A percentile compares a stretch with the other conserved stretches of the same genome.
Evolutionary conservation across 164 flowering plant genomes (phyloP).

Genomic region (Tetracentron sinense): DNA sequence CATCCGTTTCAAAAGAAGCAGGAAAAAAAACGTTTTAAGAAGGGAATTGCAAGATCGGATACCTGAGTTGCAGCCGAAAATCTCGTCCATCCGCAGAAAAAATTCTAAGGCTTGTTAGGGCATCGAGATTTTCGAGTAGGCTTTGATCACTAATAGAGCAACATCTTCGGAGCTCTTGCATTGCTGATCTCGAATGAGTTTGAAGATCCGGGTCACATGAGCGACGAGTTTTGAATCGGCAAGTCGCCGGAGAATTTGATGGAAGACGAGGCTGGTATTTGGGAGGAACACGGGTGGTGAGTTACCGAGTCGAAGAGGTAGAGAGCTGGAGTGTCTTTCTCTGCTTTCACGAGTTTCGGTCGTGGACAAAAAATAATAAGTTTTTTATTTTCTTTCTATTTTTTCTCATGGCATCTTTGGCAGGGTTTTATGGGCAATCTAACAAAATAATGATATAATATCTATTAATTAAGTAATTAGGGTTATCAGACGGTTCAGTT

Average conservation of each 20-base stretch:
- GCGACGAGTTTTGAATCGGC: conserved; percentile 30
- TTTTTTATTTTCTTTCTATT: too few relatives aligned
- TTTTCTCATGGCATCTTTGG: too few relatives aligned
- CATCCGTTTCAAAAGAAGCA: conserved; percentile 43
- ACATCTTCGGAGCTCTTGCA: conserved; percentile 67
- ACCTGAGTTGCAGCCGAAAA: conserved; percentile 69
- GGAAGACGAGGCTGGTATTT: conserved; percentile 44
- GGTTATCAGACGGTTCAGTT: too few relatives aligned
- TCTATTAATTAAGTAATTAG: too few relatives aligned
- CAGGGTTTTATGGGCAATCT: too few relatives aligned
- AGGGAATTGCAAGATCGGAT: conserved; percentile 67
- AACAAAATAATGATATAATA: too few relatives aligned
- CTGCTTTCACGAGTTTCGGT: conserved; percentile 59
- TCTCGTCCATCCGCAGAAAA: conserved; percentile 52
- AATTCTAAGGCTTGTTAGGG: conserved; percentile 50
- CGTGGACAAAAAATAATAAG: too few relatives aligned
- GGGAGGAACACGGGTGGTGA: conserved; percentile 37
- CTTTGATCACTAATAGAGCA: conserved; percentile 50
- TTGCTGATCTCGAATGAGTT: conserved; percentile 42
- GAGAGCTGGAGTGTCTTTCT: conserved; percentile 54
- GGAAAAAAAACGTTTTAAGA: too few relatives aligned
- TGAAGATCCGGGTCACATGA: conserved; percentile 44
- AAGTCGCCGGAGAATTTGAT: conserved; percentile 62
- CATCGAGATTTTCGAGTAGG: conserved; percentile 47
- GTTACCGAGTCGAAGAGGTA: conserved; percentile 60